Base-by-base conservation (phyloP, 495 filamentous ascomycete species). In the Penicillium steckii region DNA sequence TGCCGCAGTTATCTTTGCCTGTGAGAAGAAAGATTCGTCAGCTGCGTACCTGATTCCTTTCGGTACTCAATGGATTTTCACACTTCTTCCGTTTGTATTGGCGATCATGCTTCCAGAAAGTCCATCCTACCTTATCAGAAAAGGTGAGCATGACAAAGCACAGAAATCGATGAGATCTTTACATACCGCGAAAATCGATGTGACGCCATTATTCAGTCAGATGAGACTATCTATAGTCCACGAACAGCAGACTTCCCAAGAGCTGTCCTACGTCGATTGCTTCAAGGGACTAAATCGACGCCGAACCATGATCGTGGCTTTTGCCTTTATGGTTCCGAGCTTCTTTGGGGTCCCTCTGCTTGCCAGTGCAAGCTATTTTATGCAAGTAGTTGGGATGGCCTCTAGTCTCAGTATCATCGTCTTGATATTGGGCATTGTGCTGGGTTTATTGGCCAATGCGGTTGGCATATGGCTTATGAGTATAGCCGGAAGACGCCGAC, bases 261-360 rank as follows among this genome's bases (percentile, higher is more conserved):
- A 58, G 13, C 57, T 73, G 12, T 68, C 55, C 10, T 70, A 73
- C 47, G 6, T 65, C 0, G 77, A 80, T 32, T 73, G 76, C 32
- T 77, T 76, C 51, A 57, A 56, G 5, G 74, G 75, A 17, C 59
- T 59, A 3, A 72, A 80, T 44, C 64, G 63, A n/a, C 71, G 72
- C 4, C 71, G 78, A 6, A 80, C 80, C 10, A 51, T 70, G 44
- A 77, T 81, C 43, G 60, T 67, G n/a, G 61, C 72, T n/a, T 78
- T 76, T 44, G 67, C 63, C 0, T 61, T 58, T 18, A 46, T 64
- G 7, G 35, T 70, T 3, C 65, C 69, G 0, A 51, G 54, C 19
- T 37, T 70, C 6, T 67, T 72, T 47, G 69, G 69, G 0, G 23
- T 70, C 4, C 55, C 63, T 7, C 49, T 72, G 7, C 33, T 72